Percentiles rank a stretch among this genome's conserved stretches.
Conservation (phyloP, 257 asterid genomes). For the Thymus mandschuricus region DNA sequence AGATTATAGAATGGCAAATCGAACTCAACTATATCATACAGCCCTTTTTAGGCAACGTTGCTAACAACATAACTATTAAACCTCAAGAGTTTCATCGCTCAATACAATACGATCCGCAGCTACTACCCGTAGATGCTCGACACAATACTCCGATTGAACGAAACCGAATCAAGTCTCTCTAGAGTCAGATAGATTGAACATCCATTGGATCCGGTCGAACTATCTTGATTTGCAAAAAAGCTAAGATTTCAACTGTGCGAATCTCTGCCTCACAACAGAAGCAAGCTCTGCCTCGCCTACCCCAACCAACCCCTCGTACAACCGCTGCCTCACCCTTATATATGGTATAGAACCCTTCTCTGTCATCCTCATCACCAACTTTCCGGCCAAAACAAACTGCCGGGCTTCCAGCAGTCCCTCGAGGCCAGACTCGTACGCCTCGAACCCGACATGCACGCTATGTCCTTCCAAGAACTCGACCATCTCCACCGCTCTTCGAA, state of each 20-base stretch:
- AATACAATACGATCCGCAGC: too few relatives aligned
- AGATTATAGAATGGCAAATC: too few relatives aligned
- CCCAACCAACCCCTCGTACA: slow-evolving; percentile 67
- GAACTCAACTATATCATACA: too few relatives aligned
- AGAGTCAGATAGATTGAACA: too few relatives aligned
- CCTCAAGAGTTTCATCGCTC: too few relatives aligned
- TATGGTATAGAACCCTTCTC: slow-evolving; percentile 58
- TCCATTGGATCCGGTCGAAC: too few relatives aligned
- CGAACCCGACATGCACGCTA: slow-evolving; percentile 60
- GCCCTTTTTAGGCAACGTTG: too few relatives aligned
- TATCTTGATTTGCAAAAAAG: background rate
- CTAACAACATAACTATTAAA: too few relatives aligned
- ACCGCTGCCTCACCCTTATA: slow-evolving; percentile 49
- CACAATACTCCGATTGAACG: too few relatives aligned
- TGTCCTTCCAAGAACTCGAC: slow-evolving; percentile 57
- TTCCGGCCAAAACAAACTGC: slow-evolving; percentile 44
- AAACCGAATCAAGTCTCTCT: too few relatives aligned
- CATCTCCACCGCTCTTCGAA: slow-evolving; percentile 64
- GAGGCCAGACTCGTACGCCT: slow-evolving; percentile 64
- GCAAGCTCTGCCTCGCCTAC: slow-evolving; percentile 70
- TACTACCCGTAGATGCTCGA: too few relatives aligned
- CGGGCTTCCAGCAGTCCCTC: slow-evolving; percentile 70
- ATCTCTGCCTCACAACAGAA: slow-evolving; percentile 60
- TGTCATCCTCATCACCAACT: slow-evolving; percentile 46
- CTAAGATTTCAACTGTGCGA: slow-evolving; percentile 58